Evolutionary conservation across 495 filamentous ascomycete species (phyloP), one percentile per base, ranked within the genome.

Genomic region (Evernia prunastri): DNA sequence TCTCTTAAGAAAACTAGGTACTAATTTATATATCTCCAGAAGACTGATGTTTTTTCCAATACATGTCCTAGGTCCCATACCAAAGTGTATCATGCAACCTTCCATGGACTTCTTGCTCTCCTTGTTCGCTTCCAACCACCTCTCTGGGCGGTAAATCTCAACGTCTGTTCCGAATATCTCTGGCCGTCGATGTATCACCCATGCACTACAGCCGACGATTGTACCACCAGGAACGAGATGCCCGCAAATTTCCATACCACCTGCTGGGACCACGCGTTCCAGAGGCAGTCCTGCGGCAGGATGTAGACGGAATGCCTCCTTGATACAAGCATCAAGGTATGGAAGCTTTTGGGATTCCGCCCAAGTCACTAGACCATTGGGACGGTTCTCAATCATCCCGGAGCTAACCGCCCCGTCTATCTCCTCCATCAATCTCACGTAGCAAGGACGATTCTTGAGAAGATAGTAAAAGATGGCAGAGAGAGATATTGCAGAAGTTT

Each of bases 261-360:
- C 62, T 13, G 64, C 40, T 23, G 75, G 75, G 10, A 78, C 81
- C 4, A 80, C 68, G 0, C 85, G 78, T 23, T 82, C 78, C 35
- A 84, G 77, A 60, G 82, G 75, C 3, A 86, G 67, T 5, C 82
- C 82, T 13, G 83, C 79, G 3, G 87, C 80, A 3, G 87, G 86
- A 15, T 86, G 80, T n/a, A 88, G 69, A 42, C 86, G 82, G 71
- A 88, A 81, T 7, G 83, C 79, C 72, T 89, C 87, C 67, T 86
- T 87, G 59, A 89, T 79, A 63, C 82, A 85, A 1, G 86, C 86
- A 59, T 83, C 80, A 43, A 89, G 75, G 73, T 87, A 89, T 0
- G 80, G 73, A 10, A 86, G 74, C 56, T 77, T 77, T 68, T 85
- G 85, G 40, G 76, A 76, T 71, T 87, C 85, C 27, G 74, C 68